Percentiles rank a stretch among this genome's conserved stretches.
phyloP scores from a whole-genome alignment of 352 stramenopile species.

The Phytopythium chamaehyphon region DNA sequence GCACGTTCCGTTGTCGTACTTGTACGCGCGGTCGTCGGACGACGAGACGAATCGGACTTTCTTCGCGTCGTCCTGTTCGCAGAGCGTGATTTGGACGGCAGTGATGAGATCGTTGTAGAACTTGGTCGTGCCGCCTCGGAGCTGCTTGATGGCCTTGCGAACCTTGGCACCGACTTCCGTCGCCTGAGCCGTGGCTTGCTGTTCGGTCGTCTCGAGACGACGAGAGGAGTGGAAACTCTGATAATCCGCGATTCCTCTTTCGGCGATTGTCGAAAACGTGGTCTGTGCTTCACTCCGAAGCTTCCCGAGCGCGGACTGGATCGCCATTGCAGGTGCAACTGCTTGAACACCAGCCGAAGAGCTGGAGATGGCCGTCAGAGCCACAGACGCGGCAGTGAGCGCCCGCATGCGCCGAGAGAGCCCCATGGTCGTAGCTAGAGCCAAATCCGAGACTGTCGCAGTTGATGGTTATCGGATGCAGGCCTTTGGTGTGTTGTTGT shows the following conservation, averaged over 20 bases:
- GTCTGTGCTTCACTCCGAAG: not conserved
- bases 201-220: slow-evolving; percentile 2
- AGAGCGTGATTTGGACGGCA: slow-evolving; percentile 47
- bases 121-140: slow-evolving; percentile 50
- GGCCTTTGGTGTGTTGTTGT: too few species aligned
- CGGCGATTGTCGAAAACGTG: not conserved
- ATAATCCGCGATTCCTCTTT: not conserved
- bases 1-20: slow-evolving; percentile 28
- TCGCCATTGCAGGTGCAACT: not conserved
- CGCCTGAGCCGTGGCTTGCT: slow-evolving; percentile 30
- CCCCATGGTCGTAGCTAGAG: not conserved
- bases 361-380: not conserved
- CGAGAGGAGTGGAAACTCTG: not conserved
- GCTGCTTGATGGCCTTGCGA: slow-evolving; percentile 56
- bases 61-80: slow-evolving; percentile 29
- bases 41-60: slow-evolving; percentile 29
- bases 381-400: slow-evolving; percentile 1
- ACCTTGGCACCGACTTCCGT: slow-evolving; percentile 42
- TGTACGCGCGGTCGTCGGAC: slow-evolving; percentile 29
- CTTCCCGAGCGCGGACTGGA: slow-evolving; percentile 1
- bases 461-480: too few species aligned
- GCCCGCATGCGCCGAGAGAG: slow-evolving; percentile 1
- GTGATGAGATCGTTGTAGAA: slow-evolving; percentile 66
- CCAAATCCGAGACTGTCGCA: too few species aligned
- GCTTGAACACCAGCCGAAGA: not conserved